Conservation (phyloP, 805 yeast species). For the Wickerhamiella azyma region DNA sequence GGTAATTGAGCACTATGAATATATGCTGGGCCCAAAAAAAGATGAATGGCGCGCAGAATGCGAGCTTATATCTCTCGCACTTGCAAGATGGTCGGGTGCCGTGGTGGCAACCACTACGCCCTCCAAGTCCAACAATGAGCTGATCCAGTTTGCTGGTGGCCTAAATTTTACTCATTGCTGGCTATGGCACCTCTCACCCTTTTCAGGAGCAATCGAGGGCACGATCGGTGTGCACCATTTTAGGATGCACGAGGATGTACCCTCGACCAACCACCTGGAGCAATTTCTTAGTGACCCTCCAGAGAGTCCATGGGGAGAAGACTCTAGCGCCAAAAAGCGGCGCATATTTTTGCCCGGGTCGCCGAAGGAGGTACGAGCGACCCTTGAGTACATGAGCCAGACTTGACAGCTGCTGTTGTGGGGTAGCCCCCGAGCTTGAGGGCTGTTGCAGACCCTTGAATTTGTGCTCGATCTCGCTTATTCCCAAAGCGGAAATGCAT, state of each 20-base stretch:
- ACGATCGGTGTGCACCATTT: background rate
- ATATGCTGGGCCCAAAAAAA: background rate
- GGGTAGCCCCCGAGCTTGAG: too few species aligned
- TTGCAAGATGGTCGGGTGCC: background rate
- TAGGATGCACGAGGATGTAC: background rate
- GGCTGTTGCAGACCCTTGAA: too few species aligned
- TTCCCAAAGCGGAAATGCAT: too few species aligned
- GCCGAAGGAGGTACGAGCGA: background rate
- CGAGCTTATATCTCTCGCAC: background rate
- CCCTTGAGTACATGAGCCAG: background rate
- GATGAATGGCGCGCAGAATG: background rate
- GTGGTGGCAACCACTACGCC: background rate
- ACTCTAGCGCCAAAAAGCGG: background rate
- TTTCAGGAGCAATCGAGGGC: background rate
- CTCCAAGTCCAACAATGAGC: background rate
- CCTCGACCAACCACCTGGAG: background rate
- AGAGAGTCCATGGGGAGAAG: background rate
- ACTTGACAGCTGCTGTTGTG: too few species aligned
- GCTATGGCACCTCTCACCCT: background rate
- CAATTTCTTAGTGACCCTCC: background rate
- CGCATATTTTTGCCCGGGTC: background rate
- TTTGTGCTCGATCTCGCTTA: too few species aligned
- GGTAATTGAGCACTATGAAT: conserved; percentile 15
- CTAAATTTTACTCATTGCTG: background rate
- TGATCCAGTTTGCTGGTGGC: background rate